A percentile compares a stretch with the other conserved stretches of the same genome.
phyloP scores from a whole-genome alignment of 352 stramenopile species.

The Elongisporangium senticosum region DNA sequence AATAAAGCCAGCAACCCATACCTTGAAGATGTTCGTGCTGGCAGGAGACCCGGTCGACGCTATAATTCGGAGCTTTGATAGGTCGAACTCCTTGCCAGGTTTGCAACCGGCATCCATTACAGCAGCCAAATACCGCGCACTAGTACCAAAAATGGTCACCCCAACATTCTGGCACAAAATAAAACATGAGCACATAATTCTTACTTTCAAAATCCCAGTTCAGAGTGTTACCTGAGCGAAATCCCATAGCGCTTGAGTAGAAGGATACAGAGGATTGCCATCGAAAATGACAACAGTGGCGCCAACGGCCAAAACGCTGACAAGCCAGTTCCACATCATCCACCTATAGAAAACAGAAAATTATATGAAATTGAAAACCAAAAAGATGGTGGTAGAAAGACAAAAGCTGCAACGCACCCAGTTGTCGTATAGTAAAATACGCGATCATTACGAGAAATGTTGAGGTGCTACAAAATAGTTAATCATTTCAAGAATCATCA shows the following conservation, averaged over 20 bases:
- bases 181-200: neutral
- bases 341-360: slow-evolving; percentile 17
- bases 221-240: slow-evolving; percentile 30
- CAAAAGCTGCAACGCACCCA: slow-evolving; percentile 12
- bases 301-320: slow-evolving; percentile 59
- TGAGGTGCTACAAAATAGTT: slow-evolving; percentile 36
- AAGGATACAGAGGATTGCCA: slow-evolving; percentile 67
- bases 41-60: slow-evolving; percentile 69
- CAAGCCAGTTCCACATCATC: slow-evolving; percentile 91
- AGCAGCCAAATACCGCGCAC: slow-evolving; percentile 63
- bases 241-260: slow-evolving; percentile 45
- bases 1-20: slow-evolving; percentile 3
- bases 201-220: neutral
- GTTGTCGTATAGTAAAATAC: slow-evolving; percentile 84
- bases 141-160: slow-evolving; percentile 69
- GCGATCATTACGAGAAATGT: slow-evolving; percentile 53
- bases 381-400: neutral
- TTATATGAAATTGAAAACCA: neutral
- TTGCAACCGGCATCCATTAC: slow-evolving; percentile 67
- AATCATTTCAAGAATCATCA: neutral
- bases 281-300: slow-evolving; percentile 77
- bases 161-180: slow-evolving; percentile 27
- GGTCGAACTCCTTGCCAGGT: slow-evolving; percentile 53
- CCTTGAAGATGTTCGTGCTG: slow-evolving; percentile 74
- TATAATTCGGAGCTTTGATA: slow-evolving; percentile 62